Evolutionary conservation across 2,329 filamentous ascomycete genomes (phyloP).

Genomic region (Xylaria hypoxylon): DNA sequence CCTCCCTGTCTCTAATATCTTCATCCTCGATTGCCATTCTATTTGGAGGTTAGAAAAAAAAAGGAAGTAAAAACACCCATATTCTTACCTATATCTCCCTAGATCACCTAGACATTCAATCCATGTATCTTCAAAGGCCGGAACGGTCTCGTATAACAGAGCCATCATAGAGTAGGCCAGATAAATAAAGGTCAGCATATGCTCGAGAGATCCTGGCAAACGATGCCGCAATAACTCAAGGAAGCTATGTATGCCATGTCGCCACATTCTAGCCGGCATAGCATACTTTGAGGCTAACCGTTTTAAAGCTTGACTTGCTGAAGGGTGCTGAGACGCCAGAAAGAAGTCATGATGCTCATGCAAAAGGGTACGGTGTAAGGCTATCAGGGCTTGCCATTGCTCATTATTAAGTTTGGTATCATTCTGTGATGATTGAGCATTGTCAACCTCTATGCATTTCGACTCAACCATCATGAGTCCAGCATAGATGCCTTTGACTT

Average conservation of each 20-base stretch:
- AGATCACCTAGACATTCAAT: conserved; percentile 92
- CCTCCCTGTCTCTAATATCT: conserved; percentile 78
- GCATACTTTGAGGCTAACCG: conserved; percentile 82
- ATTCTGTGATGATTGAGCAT: conserved; percentile 63
- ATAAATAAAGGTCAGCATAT: conserved; percentile 93
- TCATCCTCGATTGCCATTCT: conserved; percentile 92
- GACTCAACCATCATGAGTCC: conserved; percentile 87
- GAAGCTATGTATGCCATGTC: conserved; percentile 89
- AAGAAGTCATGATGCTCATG: conserved; percentile 91
- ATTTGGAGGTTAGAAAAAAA: conserved; percentile 3
- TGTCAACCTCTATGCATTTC: conserved; percentile 87
- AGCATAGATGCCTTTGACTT: conserved; percentile 86
- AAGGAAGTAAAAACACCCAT: conserved; percentile 12
- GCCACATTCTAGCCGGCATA: conserved; percentile 96
- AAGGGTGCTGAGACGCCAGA: conserved; percentile 86
- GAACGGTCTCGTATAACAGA: conserved; percentile 85
- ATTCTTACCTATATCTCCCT: conserved; percentile 70
- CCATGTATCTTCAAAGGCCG: conserved; percentile 88
- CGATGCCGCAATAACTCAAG: conserved; percentile 80
- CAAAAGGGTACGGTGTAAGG: conserved; percentile 81
- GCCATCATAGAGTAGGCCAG: conserved; percentile 92
- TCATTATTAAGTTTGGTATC: conserved; percentile 65
- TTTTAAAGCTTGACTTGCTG: conserved; percentile 74
- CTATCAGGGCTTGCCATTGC: conserved; percentile 87
- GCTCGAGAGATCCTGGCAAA: conserved; percentile 81